Percentiles rank a stretch among this genome's conserved stretches.
Evolutionary conservation across 352 stramenopile genomes (phyloP).

Genomic region (Pythium scleroteichum): DNA sequence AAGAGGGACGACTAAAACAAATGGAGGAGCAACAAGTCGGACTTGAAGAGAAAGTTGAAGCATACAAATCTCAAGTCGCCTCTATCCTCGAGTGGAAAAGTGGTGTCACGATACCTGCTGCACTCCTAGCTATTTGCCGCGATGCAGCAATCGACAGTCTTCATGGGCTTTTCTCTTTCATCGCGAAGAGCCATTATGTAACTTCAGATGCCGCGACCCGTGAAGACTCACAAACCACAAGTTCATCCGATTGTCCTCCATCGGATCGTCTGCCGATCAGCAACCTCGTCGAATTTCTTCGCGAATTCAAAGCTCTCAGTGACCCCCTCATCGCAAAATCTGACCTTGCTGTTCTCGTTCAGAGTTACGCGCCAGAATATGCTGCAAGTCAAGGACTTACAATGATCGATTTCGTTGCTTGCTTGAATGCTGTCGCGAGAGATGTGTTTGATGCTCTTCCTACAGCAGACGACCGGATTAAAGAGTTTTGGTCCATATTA

Average conservation of each 20-base stretch:
- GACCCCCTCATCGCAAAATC: conserved; percentile 20
- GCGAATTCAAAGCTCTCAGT: not conserved
- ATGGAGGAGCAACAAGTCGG: conserved; percentile 61
- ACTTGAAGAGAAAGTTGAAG: conserved; percentile 50
- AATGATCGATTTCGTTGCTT: conserved; percentile 60
- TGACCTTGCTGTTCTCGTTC: conserved; percentile 24
- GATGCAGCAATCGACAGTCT: conserved; percentile 52
- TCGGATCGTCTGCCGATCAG: not conserved
- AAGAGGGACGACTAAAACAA: conserved; percentile 61
- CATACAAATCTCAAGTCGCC: conserved; percentile 45
- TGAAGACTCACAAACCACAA: not conserved
- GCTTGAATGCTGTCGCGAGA: conserved; percentile 44
- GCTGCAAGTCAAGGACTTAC: conserved; percentile 43
- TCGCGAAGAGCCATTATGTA: not conserved
- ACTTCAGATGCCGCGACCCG: not conserved
- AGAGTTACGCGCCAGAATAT: conserved; percentile 42
- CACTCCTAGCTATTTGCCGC: conserved; percentile 54
- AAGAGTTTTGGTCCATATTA: conserved; percentile 56
- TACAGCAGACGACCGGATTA: conserved; percentile 31
- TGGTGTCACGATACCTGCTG: conserved; percentile 39
- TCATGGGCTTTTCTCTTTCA: conserved; percentile 41
- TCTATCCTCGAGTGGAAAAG: conserved; percentile 62
- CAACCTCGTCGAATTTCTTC: conserved; percentile 4
- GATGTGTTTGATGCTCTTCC: conserved; percentile 38
- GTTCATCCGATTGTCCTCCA: not conserved